Evolutionary conservation across 1,139 yeast species (phyloP), one percentile per base, ranked within the genome.

Genomic region (Scheffersomyces cryptocercus): DNA sequence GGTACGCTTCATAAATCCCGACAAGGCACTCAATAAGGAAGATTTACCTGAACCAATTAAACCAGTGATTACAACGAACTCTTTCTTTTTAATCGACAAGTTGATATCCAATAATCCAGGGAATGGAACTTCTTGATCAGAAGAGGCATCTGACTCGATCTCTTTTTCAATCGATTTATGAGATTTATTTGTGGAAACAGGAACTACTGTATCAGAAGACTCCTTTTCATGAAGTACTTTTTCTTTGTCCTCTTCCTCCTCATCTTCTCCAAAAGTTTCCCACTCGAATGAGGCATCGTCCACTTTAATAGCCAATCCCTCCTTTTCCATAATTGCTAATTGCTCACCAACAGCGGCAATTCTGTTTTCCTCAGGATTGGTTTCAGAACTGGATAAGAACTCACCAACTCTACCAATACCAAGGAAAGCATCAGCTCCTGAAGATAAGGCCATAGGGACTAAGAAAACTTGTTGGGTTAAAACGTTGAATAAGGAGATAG

Each of bases 11-110:
- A 85, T 83, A 37, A 71, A 67, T 3, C 90, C 89, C 4, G 84
- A 68, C 37, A 85, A 62, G 0, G 89, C 88, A 44, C 73, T 68
- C 30, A 85, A 66, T 35, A 85, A 64, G 1, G 88, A 81, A 0
- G 88, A 70, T 54, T 85, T 85, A 31, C 93, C 93, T 0, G 87
- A 70, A 3, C 91, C 93, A 53, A 85, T 81, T 4, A 80, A 58
- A 29, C 93, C 93, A 1, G 88, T 81, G n/a, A 85, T 68, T 45
- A 84, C 83, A 3, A 85, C 67, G 47, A 85, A 81, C 54, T 85
- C 88, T 8, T 85, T 85, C 44, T 71, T 70, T 37, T 64, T 56
- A 37, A 84, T 64, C 0, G 56, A 37, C 12, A 84, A 54, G 47
- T 75, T 60, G 33, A 83, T 58, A 43, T 78, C 56, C 5, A 64